These are phyloP conservation scores for Dactylorhiza incarnata DNA, from an alignment of 106 monocot species.

Conservation along the genomic window DNA sequence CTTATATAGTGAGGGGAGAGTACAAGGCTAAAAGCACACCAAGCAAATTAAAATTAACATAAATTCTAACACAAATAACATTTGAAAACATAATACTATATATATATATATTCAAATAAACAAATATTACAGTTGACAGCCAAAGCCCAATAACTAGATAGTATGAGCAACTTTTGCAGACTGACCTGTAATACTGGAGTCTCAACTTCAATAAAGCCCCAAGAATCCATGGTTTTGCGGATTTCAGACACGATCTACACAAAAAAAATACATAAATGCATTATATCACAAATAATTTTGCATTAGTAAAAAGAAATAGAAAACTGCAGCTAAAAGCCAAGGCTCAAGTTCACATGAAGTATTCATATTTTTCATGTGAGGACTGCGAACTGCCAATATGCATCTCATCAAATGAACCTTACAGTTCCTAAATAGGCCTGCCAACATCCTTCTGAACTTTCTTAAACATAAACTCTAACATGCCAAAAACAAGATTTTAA, in stretches of 20 bases:
- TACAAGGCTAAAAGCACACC: too few species aligned
- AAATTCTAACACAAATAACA: too few species aligned
- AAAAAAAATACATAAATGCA: not conserved
- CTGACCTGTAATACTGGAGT: slow-evolving; percentile 96
- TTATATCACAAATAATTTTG: not conserved
- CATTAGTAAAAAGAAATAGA: not conserved
- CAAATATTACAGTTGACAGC: not conserved
- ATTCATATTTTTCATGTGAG: not conserved
- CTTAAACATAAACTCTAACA: too few species aligned
- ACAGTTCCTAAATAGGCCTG: not conserved
- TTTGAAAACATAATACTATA: not conserved
- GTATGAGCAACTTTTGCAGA: not conserved
- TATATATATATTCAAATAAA: not conserved
- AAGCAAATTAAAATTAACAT: too few species aligned
- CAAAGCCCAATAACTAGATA: not conserved
- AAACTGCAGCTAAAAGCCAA: not conserved
- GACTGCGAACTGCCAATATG: not conserved
- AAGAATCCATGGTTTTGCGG: slow-evolving; percentile 86
- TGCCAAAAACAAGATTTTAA: too few species aligned
- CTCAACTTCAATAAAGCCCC: slow-evolving; percentile 93
- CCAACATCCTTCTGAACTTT: too few species aligned
- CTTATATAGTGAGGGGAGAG: too few species aligned
- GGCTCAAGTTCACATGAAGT: not conserved
- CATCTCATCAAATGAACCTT: not conserved
- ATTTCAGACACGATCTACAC: slow-evolving; percentile 86